Evolutionary conservation across 768 basidiomycete species (phyloP).

Genomic region (Pleurotus salmoneostramineus): DNA sequence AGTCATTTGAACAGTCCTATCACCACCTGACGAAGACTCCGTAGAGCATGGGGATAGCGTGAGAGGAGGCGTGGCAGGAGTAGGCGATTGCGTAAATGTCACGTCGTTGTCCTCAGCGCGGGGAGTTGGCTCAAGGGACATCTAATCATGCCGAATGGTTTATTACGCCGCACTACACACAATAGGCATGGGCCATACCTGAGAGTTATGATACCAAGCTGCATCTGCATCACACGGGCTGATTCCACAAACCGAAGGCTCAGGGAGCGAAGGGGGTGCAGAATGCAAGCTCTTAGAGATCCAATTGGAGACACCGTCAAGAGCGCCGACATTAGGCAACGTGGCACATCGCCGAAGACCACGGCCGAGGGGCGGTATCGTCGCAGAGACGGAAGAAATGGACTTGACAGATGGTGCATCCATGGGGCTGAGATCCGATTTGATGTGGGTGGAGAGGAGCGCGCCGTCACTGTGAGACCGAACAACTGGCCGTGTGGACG

Average conservation of each 20-base stretch:
- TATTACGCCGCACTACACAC: background rate
- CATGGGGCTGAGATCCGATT: constrained; percentile 1
- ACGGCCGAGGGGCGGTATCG: constrained; percentile 3
- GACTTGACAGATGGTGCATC: background rate
- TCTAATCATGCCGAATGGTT: background rate
- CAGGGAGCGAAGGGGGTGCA: background rate
- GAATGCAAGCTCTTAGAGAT: background rate
- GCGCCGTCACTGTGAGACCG: constrained; percentile 51
- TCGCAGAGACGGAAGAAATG: background rate
- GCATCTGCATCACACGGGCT: background rate
- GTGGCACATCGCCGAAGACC: constrained; percentile 39
- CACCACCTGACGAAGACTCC: constrained; percentile 49
- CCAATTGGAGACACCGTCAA: constrained; percentile 1
- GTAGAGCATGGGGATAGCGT: constrained; percentile 59
- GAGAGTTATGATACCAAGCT: background rate
- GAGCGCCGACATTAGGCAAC: constrained; percentile 30
- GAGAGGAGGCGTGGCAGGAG: constrained; percentile 54
- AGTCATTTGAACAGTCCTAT: constrained; percentile 54
- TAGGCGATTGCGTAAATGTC: constrained; percentile 26
- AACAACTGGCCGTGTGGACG: constrained; percentile 32
- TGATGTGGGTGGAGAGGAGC: constrained; percentile 14
- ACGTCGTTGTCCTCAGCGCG: constrained; percentile 10
- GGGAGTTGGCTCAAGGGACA: constrained; percentile 5
- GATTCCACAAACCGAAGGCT: background rate
- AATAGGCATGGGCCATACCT: background rate